These are phyloP conservation scores for Cladosporium sp. DNA, from an alignment of 2,329 filamentous ascomycete species.

Conservation along the genomic window DNA sequence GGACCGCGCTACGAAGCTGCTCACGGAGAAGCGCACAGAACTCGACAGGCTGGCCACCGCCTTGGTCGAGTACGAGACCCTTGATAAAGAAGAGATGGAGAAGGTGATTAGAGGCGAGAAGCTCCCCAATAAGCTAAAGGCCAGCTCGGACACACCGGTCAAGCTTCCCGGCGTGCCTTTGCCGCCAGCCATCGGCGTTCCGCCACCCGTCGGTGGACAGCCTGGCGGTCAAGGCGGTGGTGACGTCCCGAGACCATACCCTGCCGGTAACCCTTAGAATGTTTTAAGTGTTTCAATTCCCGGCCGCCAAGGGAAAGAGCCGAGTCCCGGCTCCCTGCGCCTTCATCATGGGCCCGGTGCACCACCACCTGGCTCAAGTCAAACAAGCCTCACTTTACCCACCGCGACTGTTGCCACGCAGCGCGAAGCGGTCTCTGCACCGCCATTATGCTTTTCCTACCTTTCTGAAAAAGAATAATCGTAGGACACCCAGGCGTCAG, in stretches of 20 bases:
- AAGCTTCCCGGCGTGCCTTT: conserved; percentile 50
- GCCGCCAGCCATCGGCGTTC: conserved; percentile 5
- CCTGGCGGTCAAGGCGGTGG: neutral
- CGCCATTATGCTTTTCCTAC: too few species aligned
- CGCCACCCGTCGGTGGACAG: neutral
- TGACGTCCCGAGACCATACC: conserved; percentile 7
- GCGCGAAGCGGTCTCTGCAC: too few species aligned
- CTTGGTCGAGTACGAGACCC: conserved; percentile 87
- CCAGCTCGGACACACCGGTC: conserved; percentile 53
- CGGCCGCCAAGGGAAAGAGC: neutral
- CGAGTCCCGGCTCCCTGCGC: neutral
- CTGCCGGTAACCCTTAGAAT: conserved; percentile 1
- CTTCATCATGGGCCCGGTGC: neutral
- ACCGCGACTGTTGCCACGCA: too few species aligned
- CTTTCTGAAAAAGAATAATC: neutral
- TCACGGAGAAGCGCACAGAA: conserved; percentile 71
- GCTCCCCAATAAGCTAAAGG: conserved; percentile 60
- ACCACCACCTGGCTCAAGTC: neutral
- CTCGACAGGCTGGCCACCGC: conserved; percentile 83
- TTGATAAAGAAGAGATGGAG: conserved; percentile 83
- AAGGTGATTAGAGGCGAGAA: conserved; percentile 84
- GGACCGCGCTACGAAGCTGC: conserved; percentile 62
- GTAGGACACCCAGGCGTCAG: neutral
- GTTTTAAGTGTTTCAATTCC: neutral
- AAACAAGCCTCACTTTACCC: neutral